A percentile compares a stretch with the other conserved stretches of the same genome.
Evolutionary conservation across 2,329 filamentous ascomycete species (phyloP).

Genomic region (Tolypocladium paradoxum): DNA sequence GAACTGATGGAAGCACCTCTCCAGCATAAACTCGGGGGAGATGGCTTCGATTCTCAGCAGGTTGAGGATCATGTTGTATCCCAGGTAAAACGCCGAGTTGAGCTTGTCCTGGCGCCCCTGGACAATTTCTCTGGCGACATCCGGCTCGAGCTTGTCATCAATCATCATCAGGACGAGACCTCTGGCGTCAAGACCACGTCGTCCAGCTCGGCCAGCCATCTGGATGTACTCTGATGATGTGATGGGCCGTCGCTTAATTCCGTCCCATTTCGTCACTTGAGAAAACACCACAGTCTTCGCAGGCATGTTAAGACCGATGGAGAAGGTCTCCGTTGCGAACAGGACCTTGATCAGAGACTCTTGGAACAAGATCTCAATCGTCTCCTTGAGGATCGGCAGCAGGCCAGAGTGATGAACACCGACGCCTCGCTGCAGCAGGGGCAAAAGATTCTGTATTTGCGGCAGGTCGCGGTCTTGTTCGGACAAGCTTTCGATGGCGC

Average conservation of each 20-base stretch:
- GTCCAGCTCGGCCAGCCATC: constrained; percentile 94
- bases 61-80: constrained; percentile 99
- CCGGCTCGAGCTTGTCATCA: constrained; percentile 88
- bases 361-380: constrained; percentile 97
- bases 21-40: constrained; percentile 97
- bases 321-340: constrained; percentile 97
- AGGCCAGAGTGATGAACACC: constrained; percentile 96
- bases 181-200: constrained; percentile 92
- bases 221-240: constrained; percentile 96
- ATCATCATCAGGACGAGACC: constrained; percentile 99
- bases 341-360: constrained; percentile 96
- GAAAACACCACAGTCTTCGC: constrained; percentile 99
- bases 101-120: constrained; percentile 94
- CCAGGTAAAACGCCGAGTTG: constrained; percentile 94
- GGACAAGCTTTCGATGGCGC: constrained; percentile 83
- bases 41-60: constrained; percentile 97
- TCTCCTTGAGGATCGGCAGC: constrained; percentile 92
- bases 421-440: constrained; percentile 80
- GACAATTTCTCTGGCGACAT: constrained; percentile 88
- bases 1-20: constrained; percentile 96
- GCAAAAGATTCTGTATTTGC: constrained; percentile 84
- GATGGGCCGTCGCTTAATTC: constrained; percentile 66
- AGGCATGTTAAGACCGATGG: constrained; percentile 97
- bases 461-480: constrained; percentile 82
- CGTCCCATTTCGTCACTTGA: constrained; percentile 90